Conservation (phyloP, 2,329 filamentous ascomycete genomes). For the Chalaropsis thielavioides region DNA sequence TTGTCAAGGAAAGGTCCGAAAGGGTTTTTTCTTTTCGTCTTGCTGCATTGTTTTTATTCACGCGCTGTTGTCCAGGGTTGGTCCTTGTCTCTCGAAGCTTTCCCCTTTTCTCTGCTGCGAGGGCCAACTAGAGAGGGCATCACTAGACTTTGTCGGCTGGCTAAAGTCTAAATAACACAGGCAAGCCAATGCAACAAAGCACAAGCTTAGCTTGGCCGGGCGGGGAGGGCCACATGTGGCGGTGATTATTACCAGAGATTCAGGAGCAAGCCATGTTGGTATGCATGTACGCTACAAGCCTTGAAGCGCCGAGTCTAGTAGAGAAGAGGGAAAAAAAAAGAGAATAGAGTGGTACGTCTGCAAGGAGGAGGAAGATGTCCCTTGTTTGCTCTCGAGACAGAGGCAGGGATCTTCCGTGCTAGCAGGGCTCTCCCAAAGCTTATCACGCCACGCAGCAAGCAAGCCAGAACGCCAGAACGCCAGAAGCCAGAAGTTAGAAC, state of each 20-base stretch:
- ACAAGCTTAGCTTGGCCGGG: not conserved
- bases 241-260: not conserved
- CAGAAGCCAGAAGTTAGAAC: not conserved
- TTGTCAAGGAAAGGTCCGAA: not conserved
- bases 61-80: not conserved
- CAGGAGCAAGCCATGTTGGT: not conserved
- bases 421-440: constrained; percentile 1
- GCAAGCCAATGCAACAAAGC: not conserved
- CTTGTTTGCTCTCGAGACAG: not conserved
- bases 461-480: not conserved
- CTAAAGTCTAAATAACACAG: no score
- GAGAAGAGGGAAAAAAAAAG: not conserved
- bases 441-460: not conserved
- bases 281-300: not conserved
- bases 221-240: no score
- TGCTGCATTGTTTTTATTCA: not conserved
- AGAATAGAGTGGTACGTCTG: no score
- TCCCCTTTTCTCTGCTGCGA: no score
- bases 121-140: no score
- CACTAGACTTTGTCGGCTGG: no score
- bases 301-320: not conserved
- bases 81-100: no score
- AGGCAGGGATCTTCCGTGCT: not conserved
- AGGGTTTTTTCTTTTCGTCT: not conserved
- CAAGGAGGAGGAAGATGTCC: not conserved